phyloP scores from a whole-genome alignment of 2,329 filamentous ascomycete species.

The Calonectria pseudoturangicola region DNA sequence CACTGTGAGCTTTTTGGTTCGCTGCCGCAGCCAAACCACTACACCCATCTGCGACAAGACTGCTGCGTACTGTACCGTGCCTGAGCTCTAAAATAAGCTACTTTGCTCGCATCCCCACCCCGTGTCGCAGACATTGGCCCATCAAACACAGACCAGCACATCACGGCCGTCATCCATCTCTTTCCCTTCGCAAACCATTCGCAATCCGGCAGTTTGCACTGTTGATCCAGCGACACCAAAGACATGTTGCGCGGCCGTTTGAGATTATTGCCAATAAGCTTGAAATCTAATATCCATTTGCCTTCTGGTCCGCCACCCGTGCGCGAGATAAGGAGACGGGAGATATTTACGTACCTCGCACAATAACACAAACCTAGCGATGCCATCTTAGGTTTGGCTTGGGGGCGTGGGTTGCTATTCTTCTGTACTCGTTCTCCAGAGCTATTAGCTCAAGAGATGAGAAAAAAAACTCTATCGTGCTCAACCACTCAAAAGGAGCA shows the following conservation, averaged over 20 bases:
- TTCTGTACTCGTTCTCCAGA: not conserved
- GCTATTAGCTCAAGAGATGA: constrained; percentile 21
- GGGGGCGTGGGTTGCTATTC: not conserved
- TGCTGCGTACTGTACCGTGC: constrained; percentile 30
- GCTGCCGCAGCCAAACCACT: not conserved
- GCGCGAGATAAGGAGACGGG: constrained; percentile 44
- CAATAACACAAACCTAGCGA: constrained; percentile 32
- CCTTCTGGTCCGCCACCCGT: constrained; percentile 43
- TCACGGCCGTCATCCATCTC: constrained; percentile 18
- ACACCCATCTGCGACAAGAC: constrained; percentile 23
- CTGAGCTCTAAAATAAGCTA: constrained; percentile 35
- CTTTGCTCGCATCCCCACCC: constrained; percentile 17
- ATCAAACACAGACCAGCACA: constrained; percentile 29
- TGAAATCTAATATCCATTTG: constrained; percentile 52
- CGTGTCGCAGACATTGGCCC: constrained; percentile 30
- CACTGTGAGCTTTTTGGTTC: not conserved
- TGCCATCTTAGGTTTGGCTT: constrained; percentile 20
- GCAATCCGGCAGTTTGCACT: constrained; percentile 30
- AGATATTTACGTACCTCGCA: constrained; percentile 40
- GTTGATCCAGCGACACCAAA: constrained; percentile 38
- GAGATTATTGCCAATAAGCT: constrained; percentile 55
- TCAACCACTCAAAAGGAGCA: constrained; percentile 5
- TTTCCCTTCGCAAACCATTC: constrained; percentile 12
- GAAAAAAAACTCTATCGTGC: constrained; percentile 23
- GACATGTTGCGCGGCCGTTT: constrained; percentile 54